Conservation (phyloP, 1,284 basidiomycete species). For the Sphagnurus paluster region DNA sequence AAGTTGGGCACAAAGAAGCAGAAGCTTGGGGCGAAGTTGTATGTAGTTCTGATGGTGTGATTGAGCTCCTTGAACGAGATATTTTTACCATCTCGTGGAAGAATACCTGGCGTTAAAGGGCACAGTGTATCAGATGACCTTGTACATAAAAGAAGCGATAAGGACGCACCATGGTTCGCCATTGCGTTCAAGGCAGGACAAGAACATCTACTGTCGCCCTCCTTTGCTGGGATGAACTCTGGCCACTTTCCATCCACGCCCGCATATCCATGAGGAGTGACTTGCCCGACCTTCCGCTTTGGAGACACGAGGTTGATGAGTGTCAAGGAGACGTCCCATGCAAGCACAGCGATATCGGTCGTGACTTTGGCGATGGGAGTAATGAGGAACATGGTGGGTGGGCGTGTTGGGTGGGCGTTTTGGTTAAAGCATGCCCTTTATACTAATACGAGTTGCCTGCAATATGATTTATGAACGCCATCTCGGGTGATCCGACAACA, state of each 20-base stretch:
- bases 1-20: slow-evolving; percentile 61
- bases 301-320: slow-evolving; percentile 56
- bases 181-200: slow-evolving; percentile 75
- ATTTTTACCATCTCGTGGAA: slow-evolving; percentile 64
- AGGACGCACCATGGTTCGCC: slow-evolving; percentile 22
- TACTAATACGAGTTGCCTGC: no score
- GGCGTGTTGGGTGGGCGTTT: background rate
- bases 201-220: slow-evolving; percentile 64
- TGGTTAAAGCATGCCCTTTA: slow-evolving; percentile 3
- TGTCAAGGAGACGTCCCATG: slow-evolving; percentile 57
- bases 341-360: slow-evolving; percentile 34
- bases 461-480: background rate
- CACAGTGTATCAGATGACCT: slow-evolving; percentile 2
- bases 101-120: slow-evolving; percentile 49
- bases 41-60: slow-evolving; percentile 48
- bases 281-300: slow-evolving; percentile 47
- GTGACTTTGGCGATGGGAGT: slow-evolving; percentile 32
- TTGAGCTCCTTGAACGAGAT: slow-evolving; percentile 65
- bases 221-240: slow-evolving; percentile 52
- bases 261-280: slow-evolving; percentile 55
- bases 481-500: slow-evolving; percentile 1
- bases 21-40: slow-evolving; percentile 70
- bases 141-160: background rate
- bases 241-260: slow-evolving; percentile 74
- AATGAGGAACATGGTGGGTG: slow-evolving; percentile 23